Base-by-base conservation (phyloP, 768 basidiomycete genomes). In the Rhizopogon vesiculosus region DNA sequence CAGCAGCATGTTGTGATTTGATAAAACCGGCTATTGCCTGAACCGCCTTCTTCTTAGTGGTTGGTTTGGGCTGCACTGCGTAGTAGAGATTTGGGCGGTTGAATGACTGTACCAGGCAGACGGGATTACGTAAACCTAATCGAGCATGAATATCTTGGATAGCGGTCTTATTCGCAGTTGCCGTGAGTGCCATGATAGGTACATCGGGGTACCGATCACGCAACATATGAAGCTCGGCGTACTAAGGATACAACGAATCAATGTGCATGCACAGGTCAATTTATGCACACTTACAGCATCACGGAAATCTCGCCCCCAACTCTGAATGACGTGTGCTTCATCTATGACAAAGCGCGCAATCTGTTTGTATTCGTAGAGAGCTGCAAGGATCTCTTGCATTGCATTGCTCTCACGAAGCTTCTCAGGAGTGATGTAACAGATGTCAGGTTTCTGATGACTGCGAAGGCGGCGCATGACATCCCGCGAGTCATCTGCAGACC, bases 101-200 rank as follows among this genome's bases (percentile, higher is more conserved):
- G 74, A 97, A 97, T 0, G 94, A 95, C 62, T 92, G 88, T 2
- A 75, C 79, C 54, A 96, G 79, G 49, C 58, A 69, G 22, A 81
- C 76, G 9, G 79, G 77, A 52, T 84, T 81, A 19, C 64, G 66
- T 56, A 98, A 80, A 25, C 80, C 73, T 8, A 98, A 82, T 12
- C 82, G 83, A 16, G 74, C 67, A 52, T 87, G 80, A 64, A 99
- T 91, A 69, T 98, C 94, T 19, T 82, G 77, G 44, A 89, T 79
- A 0, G 88, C 87, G 52, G 84, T 78, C 41, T 79, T 74, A 64
- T 91, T 93, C 3, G 96, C 97, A 1, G 96, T 99, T 7, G 94
- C 97, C 0, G 97, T 99, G 45, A 98, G 78, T 0, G 97, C 97
- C 84, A 98, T 97, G 63, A 98, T 89, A 0, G 97, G 96, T 0